These are phyloP conservation scores for Pouteria glomerata DNA, from an alignment of 148 eudicot genomes.

Conservation along the genomic window DNA sequence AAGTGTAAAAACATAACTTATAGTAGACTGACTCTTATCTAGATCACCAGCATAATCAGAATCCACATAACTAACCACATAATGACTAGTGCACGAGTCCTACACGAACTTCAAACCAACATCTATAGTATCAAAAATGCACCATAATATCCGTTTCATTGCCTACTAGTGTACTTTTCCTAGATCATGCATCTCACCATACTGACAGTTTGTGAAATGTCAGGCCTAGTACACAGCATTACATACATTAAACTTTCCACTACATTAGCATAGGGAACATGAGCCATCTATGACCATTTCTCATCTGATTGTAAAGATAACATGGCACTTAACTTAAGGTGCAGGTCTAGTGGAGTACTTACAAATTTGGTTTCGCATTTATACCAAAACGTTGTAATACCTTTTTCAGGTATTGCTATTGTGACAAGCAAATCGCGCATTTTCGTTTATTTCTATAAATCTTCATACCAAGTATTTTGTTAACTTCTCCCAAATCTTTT, in stretches of 20 bases:
- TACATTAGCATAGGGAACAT: background rate
- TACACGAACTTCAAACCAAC: no score
- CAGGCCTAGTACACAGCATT: background rate
- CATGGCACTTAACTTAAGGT: background rate
- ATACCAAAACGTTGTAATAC: background rate
- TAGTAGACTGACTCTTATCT: background rate
- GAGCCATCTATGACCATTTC: background rate
- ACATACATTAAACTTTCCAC: background rate
- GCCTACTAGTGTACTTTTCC: no score
- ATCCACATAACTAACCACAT: no score
- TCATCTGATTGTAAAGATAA: background rate
- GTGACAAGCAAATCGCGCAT: background rate
- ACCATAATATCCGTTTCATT: no score
- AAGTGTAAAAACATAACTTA: background rate
- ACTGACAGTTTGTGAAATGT: background rate
- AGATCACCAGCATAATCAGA: background rate
- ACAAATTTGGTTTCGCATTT: background rate
- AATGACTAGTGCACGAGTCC: no score
- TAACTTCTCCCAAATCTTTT: conserved; percentile 2
- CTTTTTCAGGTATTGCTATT: background rate
- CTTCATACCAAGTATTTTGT: background rate
- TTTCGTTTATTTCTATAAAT: background rate
- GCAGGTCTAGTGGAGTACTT: background rate
- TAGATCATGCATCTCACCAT: background rate
- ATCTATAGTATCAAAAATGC: no score